phyloP scores from a whole-genome alignment of 2,329 filamentous ascomycete genomes.

The Nigrospora sphaerica region DNA sequence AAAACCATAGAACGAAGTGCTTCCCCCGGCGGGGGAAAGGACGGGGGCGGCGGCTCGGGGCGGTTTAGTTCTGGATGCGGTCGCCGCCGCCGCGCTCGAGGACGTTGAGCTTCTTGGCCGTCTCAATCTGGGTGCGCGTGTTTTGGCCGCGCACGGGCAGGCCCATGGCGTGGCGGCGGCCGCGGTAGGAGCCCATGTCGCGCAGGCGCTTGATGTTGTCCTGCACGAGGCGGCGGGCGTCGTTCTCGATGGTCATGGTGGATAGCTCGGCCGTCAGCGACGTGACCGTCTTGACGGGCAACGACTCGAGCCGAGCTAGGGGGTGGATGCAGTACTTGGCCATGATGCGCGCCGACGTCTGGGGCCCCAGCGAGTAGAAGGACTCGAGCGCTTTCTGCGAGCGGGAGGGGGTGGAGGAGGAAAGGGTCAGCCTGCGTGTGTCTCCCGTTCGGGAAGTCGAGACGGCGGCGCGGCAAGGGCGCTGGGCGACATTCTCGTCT shows the following conservation, averaged over 20 bases:
- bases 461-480: background rate
- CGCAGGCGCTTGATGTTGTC: conserved; percentile 82
- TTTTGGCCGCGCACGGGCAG: conserved; percentile 86
- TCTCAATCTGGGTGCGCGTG: conserved; percentile 67
- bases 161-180: conserved; percentile 85
- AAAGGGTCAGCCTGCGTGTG: background rate
- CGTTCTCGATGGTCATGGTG: conserved; percentile 89
- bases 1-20: too few species aligned
- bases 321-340: conserved; percentile 86
- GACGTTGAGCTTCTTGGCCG: conserved; percentile 54
- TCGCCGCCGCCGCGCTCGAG: conserved; percentile 38
- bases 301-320: conserved; percentile 66
- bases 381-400: conserved; percentile 64
- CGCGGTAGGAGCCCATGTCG: conserved; percentile 86
- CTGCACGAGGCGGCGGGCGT: conserved; percentile 67
- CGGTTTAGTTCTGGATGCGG: background rate
- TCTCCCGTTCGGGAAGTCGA: too few species aligned
- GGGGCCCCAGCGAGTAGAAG: conserved; percentile 80
- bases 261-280: conserved; percentile 80
- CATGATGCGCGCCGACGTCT: conserved; percentile 66
- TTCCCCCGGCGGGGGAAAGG: too few species aligned
- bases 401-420: too few species aligned
- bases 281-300: conserved; percentile 70
- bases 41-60: too few species aligned
- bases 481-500: background rate